Evolutionary conservation across 768 basidiomycete species (phyloP).

Genomic region (Mycena alexandri): DNA sequence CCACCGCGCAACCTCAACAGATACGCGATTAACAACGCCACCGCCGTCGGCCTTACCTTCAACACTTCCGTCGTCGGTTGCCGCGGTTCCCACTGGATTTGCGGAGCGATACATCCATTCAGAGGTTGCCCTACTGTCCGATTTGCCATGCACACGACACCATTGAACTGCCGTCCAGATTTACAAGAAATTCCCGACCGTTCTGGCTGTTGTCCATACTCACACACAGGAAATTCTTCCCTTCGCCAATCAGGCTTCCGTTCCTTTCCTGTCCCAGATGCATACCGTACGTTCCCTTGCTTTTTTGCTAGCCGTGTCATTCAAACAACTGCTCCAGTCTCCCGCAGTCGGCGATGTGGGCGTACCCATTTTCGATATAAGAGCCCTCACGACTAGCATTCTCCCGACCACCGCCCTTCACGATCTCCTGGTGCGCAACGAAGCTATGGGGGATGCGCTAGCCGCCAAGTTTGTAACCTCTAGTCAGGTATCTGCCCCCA

Average conservation of each 20-base stretch:
- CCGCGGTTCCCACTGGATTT: conserved; percentile 5
- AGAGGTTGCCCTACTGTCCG: conserved; percentile 1
- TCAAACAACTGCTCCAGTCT: conserved; percentile 3
- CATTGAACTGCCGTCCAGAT: conserved; percentile 8
- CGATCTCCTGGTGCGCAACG: conserved; percentile 38
- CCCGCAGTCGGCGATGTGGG: conserved; percentile 32
- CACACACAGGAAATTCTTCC: conserved; percentile 39
- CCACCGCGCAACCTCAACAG: neutral
- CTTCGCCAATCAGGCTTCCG: conserved; percentile 35
- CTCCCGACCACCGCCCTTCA: conserved; percentile 30
- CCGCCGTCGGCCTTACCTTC: conserved; percentile 4
- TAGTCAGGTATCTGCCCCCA: too few relatives aligned
- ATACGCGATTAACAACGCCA: conserved; percentile 10
- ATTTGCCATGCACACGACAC: neutral
- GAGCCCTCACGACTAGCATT: conserved; percentile 28
- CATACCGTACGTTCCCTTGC: conserved; percentile 27
- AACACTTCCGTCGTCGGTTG: neutral
- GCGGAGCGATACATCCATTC: conserved; percentile 16
- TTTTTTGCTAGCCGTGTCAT: too few relatives aligned
- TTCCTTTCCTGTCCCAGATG: conserved; percentile 36
- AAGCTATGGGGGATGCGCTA: conserved; percentile 37
- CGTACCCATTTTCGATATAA: conserved; percentile 37
- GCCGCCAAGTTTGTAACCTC: conserved; percentile 22
- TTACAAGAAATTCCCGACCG: conserved; percentile 15
- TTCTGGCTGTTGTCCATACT: conserved; percentile 32